Evolutionary conservation across 2,329 filamentous ascomycete species (phyloP).

Genomic region (Alternaria arbusti): DNA sequence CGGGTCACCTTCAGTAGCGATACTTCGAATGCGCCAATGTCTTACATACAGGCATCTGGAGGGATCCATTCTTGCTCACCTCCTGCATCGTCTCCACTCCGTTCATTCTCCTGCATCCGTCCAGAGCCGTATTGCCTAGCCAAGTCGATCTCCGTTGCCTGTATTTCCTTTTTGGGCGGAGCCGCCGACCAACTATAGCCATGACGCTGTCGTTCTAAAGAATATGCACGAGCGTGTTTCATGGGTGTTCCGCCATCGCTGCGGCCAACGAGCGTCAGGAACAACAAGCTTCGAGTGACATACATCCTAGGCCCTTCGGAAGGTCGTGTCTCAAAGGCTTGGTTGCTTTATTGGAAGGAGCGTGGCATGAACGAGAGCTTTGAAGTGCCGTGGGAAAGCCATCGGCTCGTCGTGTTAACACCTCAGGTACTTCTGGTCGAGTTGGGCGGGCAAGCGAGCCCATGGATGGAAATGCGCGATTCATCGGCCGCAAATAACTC

Average conservation of each 20-base stretch:
- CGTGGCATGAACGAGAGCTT: background rate
- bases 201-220: conserved; percentile 20
- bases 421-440: background rate
- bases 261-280: conserved; percentile 21
- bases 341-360: conserved; percentile 9
- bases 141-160: conserved; percentile 1
- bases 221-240: conserved; percentile 24
- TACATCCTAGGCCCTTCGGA: conserved; percentile 1
- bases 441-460: background rate
- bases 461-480: background rate
- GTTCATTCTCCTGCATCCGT: conserved; percentile 5
- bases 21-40: background rate
- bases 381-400: background rate
- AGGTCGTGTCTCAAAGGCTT: conserved; percentile 19
- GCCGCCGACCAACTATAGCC: conserved; percentile 13
- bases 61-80: background rate
- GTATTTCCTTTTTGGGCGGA: conserved; percentile 9
- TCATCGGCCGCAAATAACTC: background rate
- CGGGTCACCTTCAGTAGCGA: background rate
- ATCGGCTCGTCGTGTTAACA: background rate
- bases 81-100: conserved; percentile 6
- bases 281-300: conserved; percentile 22
- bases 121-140: conserved; percentile 10
- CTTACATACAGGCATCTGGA: background rate
- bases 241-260: conserved; percentile 22